phyloP scores from a whole-genome alignment of 2,329 filamentous ascomycete species.

The Clathrospora elynae region DNA sequence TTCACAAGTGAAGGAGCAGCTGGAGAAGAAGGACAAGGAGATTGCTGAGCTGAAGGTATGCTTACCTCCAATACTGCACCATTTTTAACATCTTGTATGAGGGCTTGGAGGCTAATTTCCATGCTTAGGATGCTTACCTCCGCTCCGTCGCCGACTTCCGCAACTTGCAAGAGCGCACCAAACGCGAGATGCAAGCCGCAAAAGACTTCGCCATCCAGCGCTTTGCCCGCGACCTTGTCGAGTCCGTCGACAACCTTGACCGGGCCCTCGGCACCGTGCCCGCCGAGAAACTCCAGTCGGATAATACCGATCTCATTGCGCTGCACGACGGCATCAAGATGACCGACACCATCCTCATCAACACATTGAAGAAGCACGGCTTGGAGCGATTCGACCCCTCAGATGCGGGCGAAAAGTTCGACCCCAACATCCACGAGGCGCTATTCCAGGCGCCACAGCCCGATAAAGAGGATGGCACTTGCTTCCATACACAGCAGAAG shows the following conservation, averaged over 20 bases:
- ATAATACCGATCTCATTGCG: conserved; percentile 74
- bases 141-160: conserved; percentile 95
- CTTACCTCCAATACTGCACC: not conserved
- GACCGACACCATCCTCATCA: conserved; percentile 88
- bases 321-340: conserved; percentile 91
- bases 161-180: conserved; percentile 94
- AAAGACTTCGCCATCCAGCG: conserved; percentile 92
- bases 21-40: conserved; percentile 75
- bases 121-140: conserved; percentile 82
- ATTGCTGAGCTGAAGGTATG: conserved; percentile 82
- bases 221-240: conserved; percentile 93
- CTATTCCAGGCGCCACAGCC: conserved; percentile 89
- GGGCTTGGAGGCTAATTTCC: not conserved
- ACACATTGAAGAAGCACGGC: conserved; percentile 90
- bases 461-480: conserved; percentile 85
- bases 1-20: conserved; percentile 62
- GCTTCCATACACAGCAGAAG: conserved; percentile 94
- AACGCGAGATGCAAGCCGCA: conserved; percentile 84
- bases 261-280: conserved; percentile 83
- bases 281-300: conserved; percentile 68
- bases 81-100: not conserved
- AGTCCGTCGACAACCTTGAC: conserved; percentile 96
- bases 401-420: conserved; percentile 78
- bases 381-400: conserved; percentile 84
- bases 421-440: conserved; percentile 95